phyloP scores from a whole-genome alignment of 805 yeast species.

The Ogataea corticis region DNA sequence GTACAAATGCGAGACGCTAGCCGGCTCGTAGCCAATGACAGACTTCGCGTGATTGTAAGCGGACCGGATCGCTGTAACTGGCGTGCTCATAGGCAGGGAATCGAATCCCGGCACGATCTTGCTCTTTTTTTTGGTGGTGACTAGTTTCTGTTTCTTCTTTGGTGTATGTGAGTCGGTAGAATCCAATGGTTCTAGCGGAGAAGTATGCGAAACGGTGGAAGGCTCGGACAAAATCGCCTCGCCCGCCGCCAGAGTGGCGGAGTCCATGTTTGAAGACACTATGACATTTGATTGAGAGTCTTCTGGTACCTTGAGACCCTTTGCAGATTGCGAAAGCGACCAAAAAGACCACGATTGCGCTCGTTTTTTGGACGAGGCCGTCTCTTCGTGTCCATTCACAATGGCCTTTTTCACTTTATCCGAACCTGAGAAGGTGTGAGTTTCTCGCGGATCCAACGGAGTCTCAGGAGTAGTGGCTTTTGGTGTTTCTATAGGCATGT shows the following conservation, averaged over 20 bases:
- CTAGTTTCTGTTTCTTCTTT: conserved; percentile 13
- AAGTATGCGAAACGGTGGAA: conserved; percentile 8
- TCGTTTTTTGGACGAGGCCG: conserved; percentile 10
- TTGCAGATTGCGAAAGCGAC: conserved; percentile 10
- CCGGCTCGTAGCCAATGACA: conserved; percentile 17
- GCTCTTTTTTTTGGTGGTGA: conserved; percentile 15
- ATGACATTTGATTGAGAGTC: neutral
- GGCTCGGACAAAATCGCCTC: conserved; percentile 30
- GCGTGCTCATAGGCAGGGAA: conserved; percentile 27
- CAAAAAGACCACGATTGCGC: conserved; percentile 33
- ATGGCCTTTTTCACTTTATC: conserved; percentile 14
- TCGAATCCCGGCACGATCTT: conserved; percentile 32
- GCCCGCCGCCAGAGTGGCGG: conserved; percentile 6
- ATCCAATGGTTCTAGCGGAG: conserved; percentile 1
- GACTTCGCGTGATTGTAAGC: conserved; percentile 18
- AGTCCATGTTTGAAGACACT: neutral
- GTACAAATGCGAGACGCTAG: conserved; percentile 19
- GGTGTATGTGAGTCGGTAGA: neutral
- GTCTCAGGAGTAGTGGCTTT: neutral
- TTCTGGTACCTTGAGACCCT: neutral
- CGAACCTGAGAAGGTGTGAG: neutral
- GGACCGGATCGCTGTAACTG: conserved; percentile 9
- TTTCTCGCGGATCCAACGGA: neutral
- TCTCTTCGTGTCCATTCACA: conserved; percentile 10
- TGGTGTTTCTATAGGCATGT: neutral